Base-by-base conservation (phyloP, 768 basidiomycete genomes). In the Phanerodontia chrysosporium region DNA sequence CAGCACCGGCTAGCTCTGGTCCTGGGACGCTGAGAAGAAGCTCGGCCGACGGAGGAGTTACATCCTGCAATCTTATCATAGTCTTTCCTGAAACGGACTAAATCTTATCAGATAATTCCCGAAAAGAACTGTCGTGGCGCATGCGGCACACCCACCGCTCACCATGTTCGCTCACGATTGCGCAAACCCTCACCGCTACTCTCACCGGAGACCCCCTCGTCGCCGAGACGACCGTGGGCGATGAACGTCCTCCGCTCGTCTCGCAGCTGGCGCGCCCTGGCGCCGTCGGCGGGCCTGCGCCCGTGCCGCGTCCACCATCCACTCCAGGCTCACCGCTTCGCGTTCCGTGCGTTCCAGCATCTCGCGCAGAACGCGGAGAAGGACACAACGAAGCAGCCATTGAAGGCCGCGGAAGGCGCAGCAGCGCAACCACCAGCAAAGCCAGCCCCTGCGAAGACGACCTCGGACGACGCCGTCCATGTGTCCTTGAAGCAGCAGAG, bases 401-500 rank as follows among this genome's bases (percentile, higher is more conserved):
- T 32, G 5, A 29, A 45, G 28, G 28, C 24, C 7, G 9, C 49
- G 10, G 10, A 14, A 16, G 25, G 18, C n/a, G 18, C 51, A 4
- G 9, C 44, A 16, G 13, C 25, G 16, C 53, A 35, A 18, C 46
- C 54, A 21, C 46, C 59, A 27, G 32, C 28, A 14, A 16, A 22
- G 36, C 32, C 51, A 35, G 1, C 55, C 1, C 13, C 39, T 7
- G 18, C 29, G 8, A 61, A 42, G 27, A 5, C 24, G 10, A 18
- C 39, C n/a, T 25, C 46, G 5, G 56, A 56, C 36, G 55, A 65
- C 35, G 36, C 59, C 12, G 54, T 45, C 18, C 59, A 68, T 44
- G 49, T 66, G 6, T 49, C 65, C 2, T 48, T 60, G 30, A 32
- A 59, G 2, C 78, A 83, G 55, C 85, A 95, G 70, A 78, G 92